phyloP scores from a whole-genome alignment of 169 alveolate genomes.

The Plasmodium gonderi region DNA sequence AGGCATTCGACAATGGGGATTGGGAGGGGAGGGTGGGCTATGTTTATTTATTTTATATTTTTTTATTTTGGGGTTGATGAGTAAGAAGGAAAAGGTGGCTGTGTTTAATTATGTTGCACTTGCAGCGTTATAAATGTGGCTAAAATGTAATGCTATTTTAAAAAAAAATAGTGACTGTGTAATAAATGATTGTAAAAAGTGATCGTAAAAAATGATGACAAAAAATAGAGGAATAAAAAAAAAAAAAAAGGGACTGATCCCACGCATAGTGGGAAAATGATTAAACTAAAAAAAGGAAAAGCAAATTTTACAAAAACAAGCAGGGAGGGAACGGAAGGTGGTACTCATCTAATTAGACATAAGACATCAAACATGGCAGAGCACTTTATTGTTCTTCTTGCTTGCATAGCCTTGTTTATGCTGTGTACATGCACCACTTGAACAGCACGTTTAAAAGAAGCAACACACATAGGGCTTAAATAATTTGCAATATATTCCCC shows the following conservation, averaged over 20 bases:
- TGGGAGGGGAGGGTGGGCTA: not conserved
- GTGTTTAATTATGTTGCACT: not conserved
- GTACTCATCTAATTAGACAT: not conserved
- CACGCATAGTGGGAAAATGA: not conserved
- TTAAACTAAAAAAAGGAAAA: not conserved
- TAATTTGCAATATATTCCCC: not conserved
- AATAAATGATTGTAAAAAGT: too few relatives aligned
- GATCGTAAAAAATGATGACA: too few relatives aligned
- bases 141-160: not conserved
- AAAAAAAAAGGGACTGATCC: not conserved
- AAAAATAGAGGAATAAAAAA: too few relatives aligned
- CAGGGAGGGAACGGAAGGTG: not conserved
- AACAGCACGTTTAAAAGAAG: not conserved
- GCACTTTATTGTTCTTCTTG: not conserved
- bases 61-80: not conserved
- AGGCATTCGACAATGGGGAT: not conserved
- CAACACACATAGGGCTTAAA: too few relatives aligned
- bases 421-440: not conserved
- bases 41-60: not conserved
- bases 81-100: not conserved
- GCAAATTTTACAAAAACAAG: not conserved
- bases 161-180: too few relatives aligned
- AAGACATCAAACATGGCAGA: not conserved
- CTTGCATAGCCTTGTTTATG: not conserved
- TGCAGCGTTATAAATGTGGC: not conserved